Evolutionary conservation across 257 asterid genomes (phyloP).

Genomic region (Plantago major): DNA sequence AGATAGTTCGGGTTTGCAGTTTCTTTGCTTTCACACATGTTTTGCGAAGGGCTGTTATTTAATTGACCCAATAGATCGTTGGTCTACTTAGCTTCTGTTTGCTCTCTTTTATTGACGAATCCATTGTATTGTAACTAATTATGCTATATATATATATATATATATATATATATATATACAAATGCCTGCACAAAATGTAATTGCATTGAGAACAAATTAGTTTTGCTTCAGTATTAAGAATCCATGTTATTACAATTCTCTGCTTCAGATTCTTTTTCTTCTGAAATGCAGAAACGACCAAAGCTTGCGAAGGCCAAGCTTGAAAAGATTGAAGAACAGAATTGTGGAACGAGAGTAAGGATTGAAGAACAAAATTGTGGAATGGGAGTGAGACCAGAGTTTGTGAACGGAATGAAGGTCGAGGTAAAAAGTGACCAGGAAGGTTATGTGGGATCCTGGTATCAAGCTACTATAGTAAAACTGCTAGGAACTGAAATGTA

Average conservation of each 20-base stretch:
- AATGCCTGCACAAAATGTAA: neutral
- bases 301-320: conserved; percentile 34
- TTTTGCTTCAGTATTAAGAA: neutral
- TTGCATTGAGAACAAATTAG: neutral
- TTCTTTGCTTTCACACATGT: neutral
- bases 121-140: too few relatives aligned
- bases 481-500: conserved; percentile 30
- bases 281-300: conserved; percentile 38
- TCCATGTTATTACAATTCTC: neutral
- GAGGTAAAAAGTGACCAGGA: conserved; percentile 47
- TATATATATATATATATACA: too few relatives aligned
- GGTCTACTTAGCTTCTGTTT: too few relatives aligned
- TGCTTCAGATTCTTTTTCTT: conserved; percentile 6
- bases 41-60: too few relatives aligned
- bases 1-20: neutral
- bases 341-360: conserved; percentile 19
- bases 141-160: too few relatives aligned
- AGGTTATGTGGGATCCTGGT: conserved; percentile 46
- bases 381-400: conserved; percentile 19
- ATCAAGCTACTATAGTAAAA: conserved; percentile 37
- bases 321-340: conserved; percentile 22
- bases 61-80: too few relatives aligned
- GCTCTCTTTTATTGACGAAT: too few relatives aligned
- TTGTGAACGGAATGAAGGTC: conserved; percentile 35
- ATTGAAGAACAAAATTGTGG: conserved; percentile 10